Evolutionary conservation across 192 early-diverging fungal genomes (phyloP), one percentile per base, ranked within the genome.

Genomic region (Coemansia reversa): DNA sequence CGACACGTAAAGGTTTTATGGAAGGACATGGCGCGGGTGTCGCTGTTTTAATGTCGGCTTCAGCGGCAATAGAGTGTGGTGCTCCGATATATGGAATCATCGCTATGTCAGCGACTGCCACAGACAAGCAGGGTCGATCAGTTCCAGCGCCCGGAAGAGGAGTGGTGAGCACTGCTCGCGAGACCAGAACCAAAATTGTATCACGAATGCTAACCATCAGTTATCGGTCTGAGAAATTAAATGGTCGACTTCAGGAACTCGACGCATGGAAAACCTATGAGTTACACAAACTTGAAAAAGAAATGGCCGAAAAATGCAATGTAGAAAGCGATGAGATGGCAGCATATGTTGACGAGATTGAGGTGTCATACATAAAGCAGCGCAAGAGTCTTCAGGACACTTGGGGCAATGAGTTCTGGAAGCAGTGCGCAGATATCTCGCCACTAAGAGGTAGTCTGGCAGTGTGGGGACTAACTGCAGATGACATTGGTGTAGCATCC

Each of bases 91-190:
- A 92, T 59, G 94, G 88, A 83, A 88, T 95, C 65, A 81, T 94
- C 61, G 94, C 86, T 28, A 75, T 87, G 61, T 90, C 88, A 53
- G 90, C 87, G 79, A 94, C 92, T 51, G 92, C 94, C 50, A 91
- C 91, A 42, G 94, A 95, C 76, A 95, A 95, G 85, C 88, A 94
- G 83, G 91, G 92, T 53, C 88, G 92, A 51, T 93, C 92, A 18
- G 87, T 95, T 27, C 94, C 94, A 50, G 94, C 94, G 51, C 94
- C 94, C 68, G 94, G 94, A 35, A 88, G 91, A 69, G 94, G 94
- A 78, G 90, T 95, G 59, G 75, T 95, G 58, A 92, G 92, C 35
- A 91, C 91, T 29, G 94, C 92, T 58, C 86, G 90, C 47, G 92
- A 76, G 66, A 69, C 45, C 62, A 78, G 55, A 62, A 55, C 62